Evolutionary conservation across 345 rosid species (phyloP), one percentile per base, ranked within the genome.

Genomic region (Arabis hirsuta): DNA sequence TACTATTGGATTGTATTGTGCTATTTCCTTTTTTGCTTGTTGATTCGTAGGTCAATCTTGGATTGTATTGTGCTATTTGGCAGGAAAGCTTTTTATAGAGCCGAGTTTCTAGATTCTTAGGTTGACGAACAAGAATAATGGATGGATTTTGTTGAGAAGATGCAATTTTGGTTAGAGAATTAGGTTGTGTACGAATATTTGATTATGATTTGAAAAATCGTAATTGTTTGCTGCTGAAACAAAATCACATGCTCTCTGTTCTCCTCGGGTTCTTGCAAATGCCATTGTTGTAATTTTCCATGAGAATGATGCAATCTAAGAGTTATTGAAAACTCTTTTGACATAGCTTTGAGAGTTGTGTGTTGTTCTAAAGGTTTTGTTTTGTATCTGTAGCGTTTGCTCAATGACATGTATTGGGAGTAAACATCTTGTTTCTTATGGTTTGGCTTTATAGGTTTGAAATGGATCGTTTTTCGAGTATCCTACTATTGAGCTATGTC

Each of bases 231-330:
- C 20, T 41, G 27, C 54, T 50, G 51, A 45, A 45, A 45, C 20
- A 45, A n/a, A 45, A 45, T 5, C 20, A 54, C 39, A 2, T 54
- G 11, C 56, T 52, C 39, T 6, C 0, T 44, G 48, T 44, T 44
- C 48, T 46, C 27, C 54, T 50, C 29, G 53, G 53, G 9, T 50
- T 50, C 5, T 20, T 42, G 42, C 3, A 27, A 55, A 42, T 67
- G 62, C 29, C 36, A 43, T 11, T 58, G 50, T 34, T 32, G 14
- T n/a, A 31, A 31, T 59, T 59, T 42, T 57, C 9, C 29, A 55
- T 55, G 43, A 56, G 29, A 60, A 22, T 22, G 24, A 41, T 50
- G 53, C 53, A 51, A 51, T 61, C 73, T 69, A 20, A 56, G 5
- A 42, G 62, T 5, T 16, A 29, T 51, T 45, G 48, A 13, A 13